These are phyloP conservation scores for Gnetum montanum DNA, from an alignment of 75 land plant species.

Conservation along the genomic window DNA sequence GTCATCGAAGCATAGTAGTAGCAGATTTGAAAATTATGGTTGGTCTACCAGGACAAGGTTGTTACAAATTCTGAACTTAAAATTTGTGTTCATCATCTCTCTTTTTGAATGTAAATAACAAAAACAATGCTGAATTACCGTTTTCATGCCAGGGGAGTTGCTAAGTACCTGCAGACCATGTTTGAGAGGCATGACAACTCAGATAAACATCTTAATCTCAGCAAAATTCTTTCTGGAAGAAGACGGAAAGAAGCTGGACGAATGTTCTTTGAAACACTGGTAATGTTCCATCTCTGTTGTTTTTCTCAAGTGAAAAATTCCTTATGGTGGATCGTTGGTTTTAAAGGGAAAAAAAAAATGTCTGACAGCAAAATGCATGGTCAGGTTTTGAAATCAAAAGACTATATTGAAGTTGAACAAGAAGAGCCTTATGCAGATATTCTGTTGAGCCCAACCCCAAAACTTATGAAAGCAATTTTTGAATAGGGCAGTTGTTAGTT, in stretches of 20 bases:
- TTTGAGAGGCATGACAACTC: conserved; percentile 10
- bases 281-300: background rate
- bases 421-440: conserved; percentile 17
- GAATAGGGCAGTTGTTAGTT: background rate
- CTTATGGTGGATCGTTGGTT: too few species aligned
- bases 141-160: conserved; percentile 30
- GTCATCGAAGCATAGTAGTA: too few species aligned
- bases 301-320: background rate
- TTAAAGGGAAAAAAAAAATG: too few species aligned
- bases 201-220: conserved; percentile 11
- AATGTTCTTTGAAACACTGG: conserved; percentile 42
- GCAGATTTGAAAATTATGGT: conserved; percentile 17
- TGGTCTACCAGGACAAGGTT: conserved; percentile 39
- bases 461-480: conserved; percentile 28
- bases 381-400: conserved; percentile 38
- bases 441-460: conserved; percentile 15
- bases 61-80: too few species aligned
- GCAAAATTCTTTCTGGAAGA: conserved; percentile 19
- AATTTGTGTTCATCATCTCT: too few species aligned
- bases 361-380: too few species aligned
- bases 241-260: conserved; percentile 33
- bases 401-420: conserved; percentile 30
- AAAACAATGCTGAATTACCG: too few species aligned
- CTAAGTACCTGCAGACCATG: conserved; percentile 19
- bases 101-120: too few species aligned